Evolutionary conservation across 1,139 yeast species (phyloP).

Genomic region (Lodderomyces theae): DNA sequence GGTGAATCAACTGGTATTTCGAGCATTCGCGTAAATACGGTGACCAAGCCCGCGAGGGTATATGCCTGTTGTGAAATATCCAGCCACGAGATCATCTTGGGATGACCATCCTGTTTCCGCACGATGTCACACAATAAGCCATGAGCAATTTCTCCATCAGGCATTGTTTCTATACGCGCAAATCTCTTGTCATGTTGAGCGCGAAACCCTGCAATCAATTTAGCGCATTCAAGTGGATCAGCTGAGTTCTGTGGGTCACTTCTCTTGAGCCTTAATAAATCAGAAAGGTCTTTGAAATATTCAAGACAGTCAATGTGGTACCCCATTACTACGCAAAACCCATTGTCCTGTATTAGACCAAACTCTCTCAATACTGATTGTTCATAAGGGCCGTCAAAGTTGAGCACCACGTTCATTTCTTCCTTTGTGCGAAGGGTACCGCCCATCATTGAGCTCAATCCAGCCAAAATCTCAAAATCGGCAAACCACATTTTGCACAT

Average conservation of each 20-base stretch:
- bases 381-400: constrained; percentile 43
- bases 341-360: constrained; percentile 35
- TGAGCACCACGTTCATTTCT: constrained; percentile 47
- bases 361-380: constrained; percentile 26
- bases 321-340: constrained; percentile 55
- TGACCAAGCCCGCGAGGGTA: constrained; percentile 26
- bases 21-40: constrained; percentile 27
- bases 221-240: constrained; percentile 20
- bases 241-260: constrained; percentile 18
- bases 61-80: constrained; percentile 34
- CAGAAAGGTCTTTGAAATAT: constrained; percentile 49
- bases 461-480: constrained; percentile 62
- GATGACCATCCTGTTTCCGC: constrained; percentile 7
- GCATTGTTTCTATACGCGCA: not conserved
- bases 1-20: constrained; percentile 31
- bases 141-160: not conserved
- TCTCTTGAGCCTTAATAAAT: constrained; percentile 35
- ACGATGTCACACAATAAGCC: constrained; percentile 13
- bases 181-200: constrained; percentile 14
- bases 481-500: constrained; percentile 65
- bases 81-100: constrained; percentile 27
- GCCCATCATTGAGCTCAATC: constrained; percentile 55
- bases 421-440: constrained; percentile 55
- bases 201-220: constrained; percentile 26
- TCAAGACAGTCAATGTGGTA: constrained; percentile 49